These are phyloP conservation scores for Kazachstania sp. DNA, from an alignment of 1,139 yeast genomes.

Conservation along the genomic window DNA sequence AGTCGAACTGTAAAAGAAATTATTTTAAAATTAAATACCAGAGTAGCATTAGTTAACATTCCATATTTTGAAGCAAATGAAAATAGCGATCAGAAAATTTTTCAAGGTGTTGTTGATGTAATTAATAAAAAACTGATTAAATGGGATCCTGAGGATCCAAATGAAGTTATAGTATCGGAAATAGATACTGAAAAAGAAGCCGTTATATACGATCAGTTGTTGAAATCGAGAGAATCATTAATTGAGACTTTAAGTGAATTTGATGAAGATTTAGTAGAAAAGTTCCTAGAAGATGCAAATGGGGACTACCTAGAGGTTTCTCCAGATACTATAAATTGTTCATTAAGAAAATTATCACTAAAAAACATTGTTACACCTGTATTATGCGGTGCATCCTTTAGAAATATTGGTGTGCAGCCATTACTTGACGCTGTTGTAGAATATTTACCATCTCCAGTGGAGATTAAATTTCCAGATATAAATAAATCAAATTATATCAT, in stretches of 20 bases:
- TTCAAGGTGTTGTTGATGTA: slow-evolving; percentile 79
- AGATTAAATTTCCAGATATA: slow-evolving; percentile 51
- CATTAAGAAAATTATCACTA: slow-evolving; percentile 59
- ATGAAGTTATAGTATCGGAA: slow-evolving; percentile 43
- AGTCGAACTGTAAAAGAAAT: slow-evolving; percentile 83
- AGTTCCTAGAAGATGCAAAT: slow-evolving; percentile 62
- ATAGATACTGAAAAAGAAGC: slow-evolving; percentile 31
- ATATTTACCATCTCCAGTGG: slow-evolving; percentile 77
- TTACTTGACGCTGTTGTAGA: slow-evolving; percentile 71
- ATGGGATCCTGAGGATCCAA: slow-evolving; percentile 58
- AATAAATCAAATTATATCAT: slow-evolving; percentile 32
- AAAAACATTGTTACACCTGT: slow-evolving; percentile 61
- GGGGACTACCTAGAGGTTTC: slow-evolving; percentile 60
- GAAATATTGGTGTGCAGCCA: slow-evolving; percentile 92
- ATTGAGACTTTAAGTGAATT: slow-evolving; percentile 77
- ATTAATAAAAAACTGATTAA: slow-evolving; percentile 53
- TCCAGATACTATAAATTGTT: slow-evolving; percentile 39
- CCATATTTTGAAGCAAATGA: slow-evolving; percentile 51
- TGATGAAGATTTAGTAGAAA: slow-evolving; percentile 69
- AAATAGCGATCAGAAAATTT: slow-evolving; percentile 38
- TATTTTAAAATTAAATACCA: slow-evolving; percentile 65
- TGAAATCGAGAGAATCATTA: slow-evolving; percentile 59
- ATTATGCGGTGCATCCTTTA: slow-evolving; percentile 86
- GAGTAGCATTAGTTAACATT: slow-evolving; percentile 66
- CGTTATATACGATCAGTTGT: slow-evolving; percentile 41